Evolutionary conservation across 768 basidiomycete genomes (phyloP).

Genomic region (Mrakia frigida): DNA sequence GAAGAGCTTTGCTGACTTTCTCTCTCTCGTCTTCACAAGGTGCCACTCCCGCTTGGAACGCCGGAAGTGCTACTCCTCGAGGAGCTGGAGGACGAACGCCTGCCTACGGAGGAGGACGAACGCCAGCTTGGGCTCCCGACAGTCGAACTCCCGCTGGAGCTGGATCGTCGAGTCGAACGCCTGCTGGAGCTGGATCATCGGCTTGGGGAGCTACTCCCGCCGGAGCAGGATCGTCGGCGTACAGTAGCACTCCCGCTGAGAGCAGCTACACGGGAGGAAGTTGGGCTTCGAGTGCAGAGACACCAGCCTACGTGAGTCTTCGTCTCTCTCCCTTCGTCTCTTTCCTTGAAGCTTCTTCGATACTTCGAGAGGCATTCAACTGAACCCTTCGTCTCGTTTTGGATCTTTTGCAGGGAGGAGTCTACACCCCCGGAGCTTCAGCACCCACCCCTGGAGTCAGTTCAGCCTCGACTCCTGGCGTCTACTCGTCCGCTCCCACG

Average conservation of each 20-base stretch:
- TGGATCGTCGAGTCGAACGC: slow-evolving; percentile 22
- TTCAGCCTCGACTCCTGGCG: slow-evolving; percentile 48
- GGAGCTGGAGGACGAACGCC: slow-evolving; percentile 33
- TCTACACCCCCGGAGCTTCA: slow-evolving; percentile 43
- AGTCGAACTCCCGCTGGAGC: slow-evolving; percentile 51
- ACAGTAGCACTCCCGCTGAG: slow-evolving; percentile 1
- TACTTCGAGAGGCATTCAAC: background rate
- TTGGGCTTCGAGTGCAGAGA: slow-evolving; percentile 35
- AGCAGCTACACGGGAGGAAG: slow-evolving; percentile 29
- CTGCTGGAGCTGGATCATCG: slow-evolving; percentile 28
- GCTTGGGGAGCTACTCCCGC: slow-evolving; percentile 28
- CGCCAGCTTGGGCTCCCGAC: slow-evolving; percentile 31
- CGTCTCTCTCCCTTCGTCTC: slow-evolving; percentile 30
- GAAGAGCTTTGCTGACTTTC: background rate
- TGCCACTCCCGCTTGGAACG: slow-evolving; percentile 45
- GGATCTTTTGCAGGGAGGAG: slow-evolving; percentile 37
- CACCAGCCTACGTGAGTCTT: slow-evolving; percentile 23
- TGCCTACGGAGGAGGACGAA: slow-evolving; percentile 38
- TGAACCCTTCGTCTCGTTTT: background rate
- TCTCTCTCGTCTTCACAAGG: slow-evolving; percentile 17
- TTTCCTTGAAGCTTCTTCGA: slow-evolving; percentile 8
- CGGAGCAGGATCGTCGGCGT: slow-evolving; percentile 23
- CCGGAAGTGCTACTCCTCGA: slow-evolving; percentile 33
- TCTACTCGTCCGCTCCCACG: slow-evolving; percentile 43
- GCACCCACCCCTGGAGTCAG: slow-evolving; percentile 53